Evolutionary conservation across 2,329 filamentous ascomycete genomes (phyloP).

Genomic region (Cladophialophora yegresii): DNA sequence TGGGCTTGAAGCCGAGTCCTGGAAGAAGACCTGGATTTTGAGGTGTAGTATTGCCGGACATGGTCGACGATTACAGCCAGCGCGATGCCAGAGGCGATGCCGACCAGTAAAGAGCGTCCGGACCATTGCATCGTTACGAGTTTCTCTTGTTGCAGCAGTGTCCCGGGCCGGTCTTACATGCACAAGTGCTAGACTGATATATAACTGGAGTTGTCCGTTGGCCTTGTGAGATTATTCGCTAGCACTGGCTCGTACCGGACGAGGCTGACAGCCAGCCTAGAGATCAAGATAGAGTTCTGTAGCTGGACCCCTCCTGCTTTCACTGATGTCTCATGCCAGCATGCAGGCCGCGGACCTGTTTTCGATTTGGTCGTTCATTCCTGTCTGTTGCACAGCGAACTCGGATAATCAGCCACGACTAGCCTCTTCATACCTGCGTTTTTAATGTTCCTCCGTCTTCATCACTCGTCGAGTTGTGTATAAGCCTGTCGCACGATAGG

Average conservation of each 20-base stretch:
- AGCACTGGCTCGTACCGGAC: too few species aligned
- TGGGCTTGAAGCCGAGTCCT: not conserved
- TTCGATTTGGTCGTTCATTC: not conserved
- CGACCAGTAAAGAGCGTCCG: constrained; percentile 47
- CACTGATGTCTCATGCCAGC: too few species aligned
- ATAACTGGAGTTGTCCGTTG: not conserved
- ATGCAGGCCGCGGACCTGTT: too few species aligned
- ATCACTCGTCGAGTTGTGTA: not conserved
- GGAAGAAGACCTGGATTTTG: not conserved
- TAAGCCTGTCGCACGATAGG: not conserved
- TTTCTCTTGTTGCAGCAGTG: not conserved
- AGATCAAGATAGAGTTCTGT: too few species aligned
- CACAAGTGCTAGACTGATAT: not conserved
- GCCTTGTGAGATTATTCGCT: not conserved
- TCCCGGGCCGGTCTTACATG: not conserved
- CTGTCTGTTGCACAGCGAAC: not conserved
- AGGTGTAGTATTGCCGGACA: constrained; percentile 16
- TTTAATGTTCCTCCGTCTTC: not conserved
- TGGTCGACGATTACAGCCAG: constrained; percentile 25
- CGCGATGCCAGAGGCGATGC: constrained; percentile 44
- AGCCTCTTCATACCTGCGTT: not conserved
- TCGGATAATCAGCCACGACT: not conserved
- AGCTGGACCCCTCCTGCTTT: too few species aligned
- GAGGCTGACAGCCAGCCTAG: too few species aligned
- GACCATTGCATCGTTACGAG: constrained; percentile 22